Evolutionary conservation across 106 monocot species (phyloP), one percentile per base, ranked within the genome.

Genomic region (Allium sativum): DNA sequence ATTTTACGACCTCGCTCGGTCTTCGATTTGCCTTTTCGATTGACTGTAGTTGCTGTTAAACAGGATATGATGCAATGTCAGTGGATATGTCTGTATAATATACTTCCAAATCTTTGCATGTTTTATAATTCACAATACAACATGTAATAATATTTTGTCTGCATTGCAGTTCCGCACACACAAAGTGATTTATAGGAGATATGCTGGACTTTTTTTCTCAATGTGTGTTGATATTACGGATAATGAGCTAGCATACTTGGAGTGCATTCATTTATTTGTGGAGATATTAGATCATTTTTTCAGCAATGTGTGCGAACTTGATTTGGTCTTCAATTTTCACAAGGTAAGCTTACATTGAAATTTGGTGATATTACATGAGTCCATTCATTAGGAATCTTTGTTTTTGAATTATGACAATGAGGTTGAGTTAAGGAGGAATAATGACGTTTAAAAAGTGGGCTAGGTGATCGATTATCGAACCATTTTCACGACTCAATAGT

Each of bases 251-350:
- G 95, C 95, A 67, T 95, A 95, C 64, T 74, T 95, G 71, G 95
- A 95, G 54, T 87, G 90, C 73, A 95, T 95, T 68, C 95, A 95
- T 82, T 74, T 95, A 48, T 95, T 95, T 84, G 95, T 95, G 70
- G 95, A 95, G 84, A 95, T 95, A 61, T 60, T 95, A 18, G 95
- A 95, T 72, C 95, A 95, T 82, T 95, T 95, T 74, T 95, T 95
- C 79, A 95, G 95, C 84, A 95, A 95, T 58, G 95, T 95, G 0
- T 95, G 95, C 51, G 95, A 95, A 60, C 87, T 95, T 16, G 95
- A 95, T 71, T 77, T 95, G 70, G 95, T 95, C 55, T 95, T 95
- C 61, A 95, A 95, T 73, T 95, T 95, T 55, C 86, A 95, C 79
- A 95, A 90, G 90, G 95, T 95, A 55, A 55, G 71, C 19, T 62